Conservation (phyloP, 345 rosid genomes). For the Rhodomyrtus tomentosa region DNA sequence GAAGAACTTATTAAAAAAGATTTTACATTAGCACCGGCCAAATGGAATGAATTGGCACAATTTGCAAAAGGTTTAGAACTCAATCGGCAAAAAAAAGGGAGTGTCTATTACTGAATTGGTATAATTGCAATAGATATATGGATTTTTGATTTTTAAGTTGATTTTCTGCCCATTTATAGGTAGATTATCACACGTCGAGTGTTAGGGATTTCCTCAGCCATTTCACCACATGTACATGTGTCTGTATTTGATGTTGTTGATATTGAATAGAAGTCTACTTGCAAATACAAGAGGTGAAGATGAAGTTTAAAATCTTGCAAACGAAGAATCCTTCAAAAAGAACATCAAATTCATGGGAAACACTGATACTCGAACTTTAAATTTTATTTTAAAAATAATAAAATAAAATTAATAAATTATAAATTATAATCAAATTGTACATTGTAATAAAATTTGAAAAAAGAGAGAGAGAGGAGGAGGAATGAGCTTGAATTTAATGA, state of each 20-base stretch:
- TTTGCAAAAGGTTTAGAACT: no score
- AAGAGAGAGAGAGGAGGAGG: no score
- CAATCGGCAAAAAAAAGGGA: no score
- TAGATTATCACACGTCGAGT: background rate
- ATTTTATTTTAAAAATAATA: no score
- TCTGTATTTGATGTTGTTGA: background rate
- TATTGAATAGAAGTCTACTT: background rate
- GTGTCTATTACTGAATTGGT: accelerated
- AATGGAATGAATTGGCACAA: no score
- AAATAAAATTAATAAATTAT: no score
- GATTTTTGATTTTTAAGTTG: accelerated
- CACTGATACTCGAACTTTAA: background rate
- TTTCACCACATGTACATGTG: background rate
- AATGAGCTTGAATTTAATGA: no score
- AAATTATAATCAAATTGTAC: no score
- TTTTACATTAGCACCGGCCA: no score
- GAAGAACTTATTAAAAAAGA: no score
- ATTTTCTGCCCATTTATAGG: background rate
- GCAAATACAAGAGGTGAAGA: background rate
- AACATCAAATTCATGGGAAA: background rate
- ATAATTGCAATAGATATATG: accelerated
- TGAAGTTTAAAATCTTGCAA: background rate
- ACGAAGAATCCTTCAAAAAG: background rate
- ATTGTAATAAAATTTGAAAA: no score
- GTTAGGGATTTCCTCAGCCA: background rate